Percentiles rank a stretch among this genome's conserved stretches.
Conservation (phyloP, 2,329 filamentous ascomycete species). For the Penicillium paneum region DNA sequence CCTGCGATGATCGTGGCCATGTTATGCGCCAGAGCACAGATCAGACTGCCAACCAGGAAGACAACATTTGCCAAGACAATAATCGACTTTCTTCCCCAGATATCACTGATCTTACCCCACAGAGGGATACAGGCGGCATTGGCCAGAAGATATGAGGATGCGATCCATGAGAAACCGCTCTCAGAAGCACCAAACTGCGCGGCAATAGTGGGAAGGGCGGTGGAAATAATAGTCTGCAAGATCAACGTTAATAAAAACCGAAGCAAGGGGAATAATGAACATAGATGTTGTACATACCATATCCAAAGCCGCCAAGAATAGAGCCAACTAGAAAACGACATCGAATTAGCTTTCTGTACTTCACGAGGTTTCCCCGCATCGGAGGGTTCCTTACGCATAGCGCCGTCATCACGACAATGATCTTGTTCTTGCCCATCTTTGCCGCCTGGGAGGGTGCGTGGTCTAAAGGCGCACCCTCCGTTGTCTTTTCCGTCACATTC, state of each 20-base stretch:
- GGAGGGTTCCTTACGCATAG: constrained; percentile 35
- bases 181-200: constrained; percentile 42
- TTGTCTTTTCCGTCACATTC: constrained; percentile 16
- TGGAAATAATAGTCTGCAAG: constrained; percentile 44
- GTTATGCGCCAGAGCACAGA: constrained; percentile 57
- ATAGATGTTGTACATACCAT: constrained; percentile 45
- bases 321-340: constrained; percentile 45
- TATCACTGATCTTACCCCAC: constrained; percentile 64
- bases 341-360: constrained; percentile 12
- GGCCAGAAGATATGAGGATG: constrained; percentile 46
- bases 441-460: constrained; percentile 38
- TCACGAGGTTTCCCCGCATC: not conserved
- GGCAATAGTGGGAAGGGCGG: constrained; percentile 46
- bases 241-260: not conserved
- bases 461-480: constrained; percentile 26
- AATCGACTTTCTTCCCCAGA: constrained; percentile 64
- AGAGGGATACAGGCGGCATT: constrained; percentile 52
- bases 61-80: constrained; percentile 58
- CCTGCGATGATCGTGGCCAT: constrained; percentile 62
- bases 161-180: constrained; percentile 49
- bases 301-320: constrained; percentile 60
- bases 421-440: constrained; percentile 41
- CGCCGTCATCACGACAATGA: constrained; percentile 41
- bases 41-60: constrained; percentile 61
- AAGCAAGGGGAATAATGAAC: not conserved